Percentiles rank a stretch among this genome's conserved stretches.
Evolutionary conservation across 2,329 filamentous ascomycete genomes (phyloP).

Genomic region (Verticillium isaacii): DNA sequence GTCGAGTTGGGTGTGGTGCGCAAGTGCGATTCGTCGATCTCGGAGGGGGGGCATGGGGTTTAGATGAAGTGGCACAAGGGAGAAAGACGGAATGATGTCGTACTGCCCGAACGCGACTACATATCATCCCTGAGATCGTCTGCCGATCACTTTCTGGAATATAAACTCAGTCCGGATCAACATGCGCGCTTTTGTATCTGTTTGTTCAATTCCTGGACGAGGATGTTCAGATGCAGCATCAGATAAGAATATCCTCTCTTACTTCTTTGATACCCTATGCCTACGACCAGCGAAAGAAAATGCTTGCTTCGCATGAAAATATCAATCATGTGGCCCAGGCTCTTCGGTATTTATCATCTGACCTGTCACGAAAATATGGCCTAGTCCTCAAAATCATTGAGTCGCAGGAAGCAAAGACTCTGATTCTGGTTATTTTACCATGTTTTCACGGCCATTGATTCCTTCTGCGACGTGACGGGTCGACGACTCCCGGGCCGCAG

Average conservation of each 20-base stretch:
- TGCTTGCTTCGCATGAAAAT: no score
- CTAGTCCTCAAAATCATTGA: no score
- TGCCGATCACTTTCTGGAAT: background rate
- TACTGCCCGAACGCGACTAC: background rate
- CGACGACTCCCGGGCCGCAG: background rate
- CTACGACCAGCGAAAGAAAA: no score
- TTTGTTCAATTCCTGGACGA: background rate
- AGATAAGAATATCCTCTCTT: no score
- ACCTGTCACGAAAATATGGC: no score
- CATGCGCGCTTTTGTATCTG: background rate
- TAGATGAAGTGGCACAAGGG: background rate
- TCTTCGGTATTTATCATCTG: no score
- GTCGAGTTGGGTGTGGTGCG: background rate
- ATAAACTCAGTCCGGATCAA: background rate
- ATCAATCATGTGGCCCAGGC: no score
- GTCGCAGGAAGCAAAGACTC: no score
- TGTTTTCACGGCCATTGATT: background rate
- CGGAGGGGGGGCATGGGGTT: background rate
- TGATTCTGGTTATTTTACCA: no score
- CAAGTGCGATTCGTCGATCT: background rate
- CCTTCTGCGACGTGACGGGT: background rate
- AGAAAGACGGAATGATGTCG: background rate
- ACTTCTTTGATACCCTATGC: no score
- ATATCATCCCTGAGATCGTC: background rate
- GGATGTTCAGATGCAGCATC: background rate